These are phyloP conservation scores for Aspergillus felis DNA, from an alignment of 2,329 filamentous ascomycete species.

Conservation along the genomic window DNA sequence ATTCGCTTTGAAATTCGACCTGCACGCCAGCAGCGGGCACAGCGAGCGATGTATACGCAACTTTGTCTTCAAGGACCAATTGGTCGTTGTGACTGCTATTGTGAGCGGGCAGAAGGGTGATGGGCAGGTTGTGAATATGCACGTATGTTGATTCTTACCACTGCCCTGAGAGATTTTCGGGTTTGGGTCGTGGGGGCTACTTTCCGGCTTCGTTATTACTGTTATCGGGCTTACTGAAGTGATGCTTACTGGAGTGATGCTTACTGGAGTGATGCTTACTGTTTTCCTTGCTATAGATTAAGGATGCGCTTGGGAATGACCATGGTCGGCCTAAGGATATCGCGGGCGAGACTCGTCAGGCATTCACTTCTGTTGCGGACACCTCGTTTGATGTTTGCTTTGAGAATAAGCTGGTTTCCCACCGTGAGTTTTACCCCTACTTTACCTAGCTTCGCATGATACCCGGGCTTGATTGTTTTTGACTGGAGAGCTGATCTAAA, in stretches of 20 bases:
- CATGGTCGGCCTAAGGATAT: conserved; percentile 90
- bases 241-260: conserved; percentile 11
- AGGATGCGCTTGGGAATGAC: conserved; percentile 92
- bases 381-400: conserved; percentile 96
- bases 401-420: conserved; percentile 69
- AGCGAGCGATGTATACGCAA: conserved; percentile 92
- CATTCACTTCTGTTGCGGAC: conserved; percentile 89
- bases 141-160: conserved; percentile 53
- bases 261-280: conserved; percentile 6
- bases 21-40: conserved; percentile 63
- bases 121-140: conserved; percentile 90
- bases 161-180: not conserved
- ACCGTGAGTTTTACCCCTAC: conserved; percentile 52
- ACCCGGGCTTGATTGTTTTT: too few relatives aligned
- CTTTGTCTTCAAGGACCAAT: conserved; percentile 85
- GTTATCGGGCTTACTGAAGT: not conserved
- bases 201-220: not conserved
- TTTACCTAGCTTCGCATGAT: not conserved
- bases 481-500: conserved; percentile 1
- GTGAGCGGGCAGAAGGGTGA: conserved; percentile 83
- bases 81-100: conserved; percentile 92
- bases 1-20: conserved; percentile 86
- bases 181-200: conserved; percentile 7
- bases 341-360: conserved; percentile 84
- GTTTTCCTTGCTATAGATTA: conserved; percentile 60